These are phyloP conservation scores for Russula earlei DNA, from an alignment of 768 basidiomycete genomes.

Conservation along the genomic window DNA sequence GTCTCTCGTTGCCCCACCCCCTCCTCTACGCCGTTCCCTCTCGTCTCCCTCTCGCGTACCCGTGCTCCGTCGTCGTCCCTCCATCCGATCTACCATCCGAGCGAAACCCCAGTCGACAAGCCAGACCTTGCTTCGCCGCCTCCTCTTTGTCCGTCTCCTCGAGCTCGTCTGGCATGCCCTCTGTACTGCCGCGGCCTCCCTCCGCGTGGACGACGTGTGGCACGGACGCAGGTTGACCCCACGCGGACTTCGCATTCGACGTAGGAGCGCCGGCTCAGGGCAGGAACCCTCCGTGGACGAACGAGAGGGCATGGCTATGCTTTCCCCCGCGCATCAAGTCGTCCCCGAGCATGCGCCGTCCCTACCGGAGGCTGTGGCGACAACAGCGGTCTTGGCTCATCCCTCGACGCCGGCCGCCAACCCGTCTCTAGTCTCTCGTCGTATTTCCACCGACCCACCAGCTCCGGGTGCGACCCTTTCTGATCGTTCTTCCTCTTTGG, in stretches of 20 bases:
- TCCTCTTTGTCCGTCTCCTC: conserved; percentile 65
- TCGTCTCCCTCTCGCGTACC: conserved; percentile 18
- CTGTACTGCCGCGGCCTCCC: conserved; percentile 50
- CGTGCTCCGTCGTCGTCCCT: background rate
- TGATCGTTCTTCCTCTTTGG: background rate
- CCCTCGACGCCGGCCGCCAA: background rate
- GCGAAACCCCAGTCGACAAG: conserved; percentile 6
- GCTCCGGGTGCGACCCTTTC: background rate
- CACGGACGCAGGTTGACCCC: conserved; percentile 6
- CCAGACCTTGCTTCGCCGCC: conserved; percentile 32
- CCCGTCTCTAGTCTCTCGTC: background rate
- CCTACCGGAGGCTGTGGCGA: background rate
- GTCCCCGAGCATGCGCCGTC: background rate
- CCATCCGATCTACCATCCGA: conserved; percentile 12
- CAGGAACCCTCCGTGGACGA: background rate
- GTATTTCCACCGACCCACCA: conserved; percentile 1
- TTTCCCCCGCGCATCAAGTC: background rate
- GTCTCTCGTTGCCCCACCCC: conserved; percentile 19
- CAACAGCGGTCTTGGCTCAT: background rate
- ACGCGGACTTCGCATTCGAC: background rate
- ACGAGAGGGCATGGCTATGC: background rate
- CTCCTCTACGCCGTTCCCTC: conserved; percentile 15
- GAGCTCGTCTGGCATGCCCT: conserved; percentile 62
- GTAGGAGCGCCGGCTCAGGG: background rate
- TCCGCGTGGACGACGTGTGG: conserved; percentile 21